A percentile compares a stretch with the other conserved stretches of the same genome.
Evolutionary conservation across 129 eudicot genomes (phyloP).

Genomic region (Flaveria brownii): DNA sequence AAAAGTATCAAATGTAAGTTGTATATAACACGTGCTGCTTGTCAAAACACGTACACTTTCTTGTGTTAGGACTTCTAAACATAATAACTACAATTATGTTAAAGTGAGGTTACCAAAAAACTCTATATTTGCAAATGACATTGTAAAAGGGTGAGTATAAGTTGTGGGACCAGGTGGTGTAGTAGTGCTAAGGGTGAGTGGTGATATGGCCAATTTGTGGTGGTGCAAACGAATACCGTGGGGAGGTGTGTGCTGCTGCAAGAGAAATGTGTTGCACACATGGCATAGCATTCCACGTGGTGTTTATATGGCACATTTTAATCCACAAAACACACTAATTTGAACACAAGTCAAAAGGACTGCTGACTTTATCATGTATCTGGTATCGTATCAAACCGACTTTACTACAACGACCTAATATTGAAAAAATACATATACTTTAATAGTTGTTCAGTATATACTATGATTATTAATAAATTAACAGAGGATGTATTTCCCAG

Average conservation of each 20-base stretch:
- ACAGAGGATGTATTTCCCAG: too few species aligned
- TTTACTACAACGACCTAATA: too few species aligned
- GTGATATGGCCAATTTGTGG: slow-evolving; percentile 30
- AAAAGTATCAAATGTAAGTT: too few species aligned
- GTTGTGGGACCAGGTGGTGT: slow-evolving; percentile 9
- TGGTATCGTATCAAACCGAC: too few species aligned
- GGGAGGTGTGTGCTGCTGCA: slow-evolving; percentile 33
- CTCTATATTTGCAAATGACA: neutral
- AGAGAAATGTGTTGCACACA: slow-evolving; percentile 38
- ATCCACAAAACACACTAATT: slow-evolving; percentile 18
- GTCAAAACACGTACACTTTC: too few species aligned
- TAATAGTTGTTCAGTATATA: too few species aligned
- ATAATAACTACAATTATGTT: neutral
- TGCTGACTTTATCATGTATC: too few species aligned
- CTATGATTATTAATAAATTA: too few species aligned
- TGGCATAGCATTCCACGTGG: slow-evolving; percentile 30
- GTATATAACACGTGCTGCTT: too few species aligned
- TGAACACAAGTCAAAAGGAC: neutral
- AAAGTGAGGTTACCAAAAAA: neutral
- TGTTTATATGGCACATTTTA: slow-evolving; percentile 31
- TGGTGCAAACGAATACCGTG: slow-evolving; percentile 32
- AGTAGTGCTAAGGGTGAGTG: slow-evolving; percentile 5
- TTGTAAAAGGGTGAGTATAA: slow-evolving; percentile 17
- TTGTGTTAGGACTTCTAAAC: too few species aligned
- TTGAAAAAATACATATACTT: too few species aligned